Conservation (phyloP, 73 alveolate genomes). For the Paramecium sexaurelia region DNA sequence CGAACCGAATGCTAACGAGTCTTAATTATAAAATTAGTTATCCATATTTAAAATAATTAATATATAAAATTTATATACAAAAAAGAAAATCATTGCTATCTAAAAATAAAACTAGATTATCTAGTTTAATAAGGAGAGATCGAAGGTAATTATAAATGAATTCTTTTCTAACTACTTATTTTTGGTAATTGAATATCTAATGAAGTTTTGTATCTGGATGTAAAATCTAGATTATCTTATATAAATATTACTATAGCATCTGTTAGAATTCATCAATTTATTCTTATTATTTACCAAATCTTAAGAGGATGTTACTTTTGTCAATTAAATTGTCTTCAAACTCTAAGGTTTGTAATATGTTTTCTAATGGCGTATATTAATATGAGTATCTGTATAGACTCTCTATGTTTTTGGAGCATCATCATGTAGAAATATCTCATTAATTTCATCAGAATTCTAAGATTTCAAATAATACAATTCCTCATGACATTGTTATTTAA, state of each 20-base stretch:
- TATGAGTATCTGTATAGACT: not conserved
- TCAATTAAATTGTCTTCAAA: not conserved
- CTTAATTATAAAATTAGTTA: not conserved
- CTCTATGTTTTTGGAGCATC: not conserved
- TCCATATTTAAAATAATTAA: not conserved
- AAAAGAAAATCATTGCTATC: not conserved
- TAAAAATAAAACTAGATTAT: not conserved
- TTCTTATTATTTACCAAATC: not conserved
- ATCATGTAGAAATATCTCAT: not conserved
- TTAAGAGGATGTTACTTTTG: not conserved
- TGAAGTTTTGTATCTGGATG: not conserved
- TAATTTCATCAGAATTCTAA: not conserved
- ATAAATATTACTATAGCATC: not conserved
- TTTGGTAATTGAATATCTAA: not conserved
- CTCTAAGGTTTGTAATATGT: not conserved
- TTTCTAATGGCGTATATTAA: not conserved
- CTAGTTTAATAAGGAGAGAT: not conserved
- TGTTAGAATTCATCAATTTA: not conserved
- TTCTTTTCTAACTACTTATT: not conserved
- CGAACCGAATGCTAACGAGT: not conserved
- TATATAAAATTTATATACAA: not conserved
- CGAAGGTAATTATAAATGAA: not conserved
- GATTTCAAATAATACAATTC: not conserved
- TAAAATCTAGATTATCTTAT: not conserved
- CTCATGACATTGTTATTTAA: not conserved